Evolutionary conservation across 2,329 filamentous ascomycete genomes (phyloP).

Genomic region (Fusarium sp.): DNA sequence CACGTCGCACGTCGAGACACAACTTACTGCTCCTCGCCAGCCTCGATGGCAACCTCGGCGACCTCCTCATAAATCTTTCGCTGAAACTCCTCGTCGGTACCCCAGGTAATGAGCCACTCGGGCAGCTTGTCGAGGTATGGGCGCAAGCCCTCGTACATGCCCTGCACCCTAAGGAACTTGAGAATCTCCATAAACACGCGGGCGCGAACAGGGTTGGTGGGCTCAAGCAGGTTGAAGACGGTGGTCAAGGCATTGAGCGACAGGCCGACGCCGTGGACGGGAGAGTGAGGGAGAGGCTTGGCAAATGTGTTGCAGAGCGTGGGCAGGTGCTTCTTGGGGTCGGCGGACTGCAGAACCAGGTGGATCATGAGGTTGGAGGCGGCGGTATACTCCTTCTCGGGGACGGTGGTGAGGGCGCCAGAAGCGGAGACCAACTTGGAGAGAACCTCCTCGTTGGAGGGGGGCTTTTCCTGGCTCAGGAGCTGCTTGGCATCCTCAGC

Average conservation of each 20-base stretch:
- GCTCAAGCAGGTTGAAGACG: conserved; percentile 91
- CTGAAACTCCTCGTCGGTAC: conserved; percentile 81
- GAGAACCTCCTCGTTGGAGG: conserved; percentile 81
- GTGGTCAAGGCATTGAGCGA: conserved; percentile 92
- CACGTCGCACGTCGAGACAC: conserved; percentile 3
- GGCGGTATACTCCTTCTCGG: conserved; percentile 96
- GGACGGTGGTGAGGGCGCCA: conserved; percentile 79
- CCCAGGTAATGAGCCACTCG: conserved; percentile 85
- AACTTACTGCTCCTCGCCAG: conserved; percentile 79
- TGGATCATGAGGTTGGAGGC: conserved; percentile 98
- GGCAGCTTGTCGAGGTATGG: conserved; percentile 86
- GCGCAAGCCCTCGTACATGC: conserved; percentile 85
- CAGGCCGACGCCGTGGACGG: conserved; percentile 84
- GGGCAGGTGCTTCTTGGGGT: conserved; percentile 86
- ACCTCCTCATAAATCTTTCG: conserved; percentile 87
- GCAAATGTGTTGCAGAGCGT: conserved; percentile 89
- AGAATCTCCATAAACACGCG: conserved; percentile 92
- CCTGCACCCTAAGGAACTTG: conserved; percentile 78
- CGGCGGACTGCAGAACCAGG: conserved; percentile 86
- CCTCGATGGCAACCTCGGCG: conserved; percentile 81
- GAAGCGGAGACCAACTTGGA: conserved; percentile 89
- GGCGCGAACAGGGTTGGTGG: conserved; percentile 82
- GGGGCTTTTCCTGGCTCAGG: conserved; percentile 75
- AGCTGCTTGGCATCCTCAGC: conserved; percentile 80
- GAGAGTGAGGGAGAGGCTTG: conserved; percentile 86